These are phyloP conservation scores for Dinochytrium kinnereticum DNA, from an alignment of 371 early-diverging fungal genomes.

Conservation along the genomic window DNA sequence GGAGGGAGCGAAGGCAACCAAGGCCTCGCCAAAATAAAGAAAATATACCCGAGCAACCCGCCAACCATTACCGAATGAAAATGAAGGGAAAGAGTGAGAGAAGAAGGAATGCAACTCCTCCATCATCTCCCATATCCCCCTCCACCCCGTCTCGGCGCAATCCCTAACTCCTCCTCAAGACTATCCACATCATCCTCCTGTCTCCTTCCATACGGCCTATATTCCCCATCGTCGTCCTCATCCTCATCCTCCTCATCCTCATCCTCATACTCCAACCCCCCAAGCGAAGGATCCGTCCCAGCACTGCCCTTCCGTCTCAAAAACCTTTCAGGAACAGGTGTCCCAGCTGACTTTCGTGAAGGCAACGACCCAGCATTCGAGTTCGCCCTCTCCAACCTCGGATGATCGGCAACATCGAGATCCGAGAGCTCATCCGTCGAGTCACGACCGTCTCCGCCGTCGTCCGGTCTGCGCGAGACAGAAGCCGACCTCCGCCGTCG, in stretches of 20 bases:
- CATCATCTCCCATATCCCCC: background rate
- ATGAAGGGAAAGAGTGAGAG: background rate
- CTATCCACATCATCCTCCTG: slow-evolving; percentile 2
- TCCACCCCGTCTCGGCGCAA: background rate
- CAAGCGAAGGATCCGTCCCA: background rate
- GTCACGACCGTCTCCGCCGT: background rate
- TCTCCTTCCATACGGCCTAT: slow-evolving; percentile 6
- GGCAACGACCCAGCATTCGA: background rate
- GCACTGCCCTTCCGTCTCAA: background rate
- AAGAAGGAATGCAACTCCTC: background rate
- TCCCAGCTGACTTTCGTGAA: slow-evolving; percentile 4
- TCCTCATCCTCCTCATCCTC: slow-evolving; percentile 14
- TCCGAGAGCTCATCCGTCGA: background rate
- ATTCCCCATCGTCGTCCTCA: slow-evolving; percentile 10
- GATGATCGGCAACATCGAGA: background rate
- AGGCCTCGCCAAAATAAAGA: no score
- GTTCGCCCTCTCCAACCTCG: background rate
- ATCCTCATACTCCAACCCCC: background rate
- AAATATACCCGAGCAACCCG: no score
- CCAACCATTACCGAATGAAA: no score
- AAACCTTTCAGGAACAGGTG: slow-evolving; percentile 11
- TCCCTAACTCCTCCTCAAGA: slow-evolving; percentile 8
- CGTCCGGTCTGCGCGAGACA: background rate
- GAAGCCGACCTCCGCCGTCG: background rate
- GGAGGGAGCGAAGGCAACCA: no score